Percentiles rank a stretch among this genome's conserved stretches.
Conservation (phyloP, 83 land plant genomes). For the Thuja plicata region DNA sequence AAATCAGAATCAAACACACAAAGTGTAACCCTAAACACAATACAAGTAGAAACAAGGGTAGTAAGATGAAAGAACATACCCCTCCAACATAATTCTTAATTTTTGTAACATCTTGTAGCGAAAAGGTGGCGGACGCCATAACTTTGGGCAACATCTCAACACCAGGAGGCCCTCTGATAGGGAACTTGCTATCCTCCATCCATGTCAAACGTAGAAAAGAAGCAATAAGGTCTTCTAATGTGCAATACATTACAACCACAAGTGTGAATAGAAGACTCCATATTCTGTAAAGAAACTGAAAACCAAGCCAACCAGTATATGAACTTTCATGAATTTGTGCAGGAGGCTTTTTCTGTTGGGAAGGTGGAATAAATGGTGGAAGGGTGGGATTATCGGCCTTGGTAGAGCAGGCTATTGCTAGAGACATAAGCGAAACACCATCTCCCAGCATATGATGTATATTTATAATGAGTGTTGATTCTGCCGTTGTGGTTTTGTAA, state of each 20-base stretch:
- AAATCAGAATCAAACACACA: background rate
- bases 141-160: conserved; percentile 30
- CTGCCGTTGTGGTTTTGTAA: conserved; percentile 32
- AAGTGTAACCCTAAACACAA: background rate
- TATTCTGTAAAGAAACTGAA: background rate
- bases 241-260: background rate
- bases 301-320: background rate
- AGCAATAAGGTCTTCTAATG: conserved; percentile 27
- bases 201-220: conserved; percentile 27
- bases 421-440: conserved; percentile 42
- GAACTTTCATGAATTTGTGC: background rate
- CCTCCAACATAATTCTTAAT: conserved; percentile 35
- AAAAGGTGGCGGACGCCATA: conserved; percentile 19
- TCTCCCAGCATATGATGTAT: conserved; percentile 54
- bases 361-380: background rate
- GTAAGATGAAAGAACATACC: conserved; percentile 8
- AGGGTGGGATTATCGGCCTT: conserved; percentile 31
- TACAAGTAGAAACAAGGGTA: background rate
- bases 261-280: background rate
- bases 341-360: conserved; percentile 3
- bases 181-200: conserved; percentile 30
- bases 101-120: conserved; percentile 27
- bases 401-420: conserved; percentile 35
- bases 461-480: conserved; percentile 27
- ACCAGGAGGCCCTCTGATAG: conserved; percentile 30